These are phyloP conservation scores for Stephanodiscus triporus DNA, from an alignment of 108 stramenopile genomes.

Conservation along the genomic window DNA sequence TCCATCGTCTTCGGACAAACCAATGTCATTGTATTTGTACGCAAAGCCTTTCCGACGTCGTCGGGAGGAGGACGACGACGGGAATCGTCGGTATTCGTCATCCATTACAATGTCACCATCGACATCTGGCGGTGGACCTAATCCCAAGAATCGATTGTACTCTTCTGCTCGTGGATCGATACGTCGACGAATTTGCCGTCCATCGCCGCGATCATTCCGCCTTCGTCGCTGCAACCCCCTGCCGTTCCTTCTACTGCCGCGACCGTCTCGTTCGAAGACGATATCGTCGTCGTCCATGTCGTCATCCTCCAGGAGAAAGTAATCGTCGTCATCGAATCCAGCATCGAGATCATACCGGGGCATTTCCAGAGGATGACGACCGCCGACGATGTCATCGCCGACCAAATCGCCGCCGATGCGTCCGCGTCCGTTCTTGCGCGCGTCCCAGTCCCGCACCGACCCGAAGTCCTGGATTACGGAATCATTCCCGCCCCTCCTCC, in stretches of 20 bases:
- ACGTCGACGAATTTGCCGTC: slow-evolving; percentile 16
- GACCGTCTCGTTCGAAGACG: not conserved
- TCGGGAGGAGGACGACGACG: slow-evolving; percentile 2
- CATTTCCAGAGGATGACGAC: not conserved
- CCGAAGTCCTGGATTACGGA: slow-evolving; percentile 46
- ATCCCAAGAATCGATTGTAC: slow-evolving; percentile 41
- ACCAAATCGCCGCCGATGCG: slow-evolving; percentile 28
- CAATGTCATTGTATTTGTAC: slow-evolving; percentile 60
- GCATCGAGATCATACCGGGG: slow-evolving; percentile 10
- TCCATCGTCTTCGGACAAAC: slow-evolving; percentile 46
- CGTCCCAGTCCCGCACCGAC: slow-evolving; percentile 35
- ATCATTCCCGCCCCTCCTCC: slow-evolving; percentile 28
- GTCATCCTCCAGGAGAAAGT: not conserved
- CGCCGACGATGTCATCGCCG: slow-evolving; percentile 21
- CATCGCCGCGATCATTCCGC: slow-evolving; percentile 3
- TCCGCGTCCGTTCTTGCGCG: slow-evolving; percentile 29
- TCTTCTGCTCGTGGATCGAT: slow-evolving; percentile 37
- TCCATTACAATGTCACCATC: slow-evolving; percentile 21
- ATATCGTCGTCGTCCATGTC: slow-evolving; percentile 14
- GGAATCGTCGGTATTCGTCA: slow-evolving; percentile 10
- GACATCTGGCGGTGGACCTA: slow-evolving; percentile 29
- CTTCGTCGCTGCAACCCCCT: not conserved
- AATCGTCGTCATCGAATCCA: not conserved
- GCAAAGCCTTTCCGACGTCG: slow-evolving; percentile 61
- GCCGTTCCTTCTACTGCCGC: not conserved